Evolutionary conservation across 2,329 filamentous ascomycete species (phyloP), one percentile per base, ranked within the genome.

Genomic region (Graphilbum fragrans): DNA sequence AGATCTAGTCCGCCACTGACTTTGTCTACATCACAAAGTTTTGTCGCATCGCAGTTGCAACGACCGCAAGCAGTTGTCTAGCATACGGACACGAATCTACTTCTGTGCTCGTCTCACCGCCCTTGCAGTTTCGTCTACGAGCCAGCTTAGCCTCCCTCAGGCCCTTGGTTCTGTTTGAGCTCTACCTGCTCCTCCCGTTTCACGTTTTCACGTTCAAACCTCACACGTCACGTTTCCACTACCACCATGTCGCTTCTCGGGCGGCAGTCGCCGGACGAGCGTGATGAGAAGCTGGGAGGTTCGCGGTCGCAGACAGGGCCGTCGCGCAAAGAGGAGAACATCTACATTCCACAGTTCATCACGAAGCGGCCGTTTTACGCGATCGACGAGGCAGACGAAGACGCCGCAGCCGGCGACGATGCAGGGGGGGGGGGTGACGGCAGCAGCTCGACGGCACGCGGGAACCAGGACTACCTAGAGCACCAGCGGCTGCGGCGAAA

Each of bases 291-390:
- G 14, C 47, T 50, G 35, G 48, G 48, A 27, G 48, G 48, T 29
- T 50, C 48, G 38, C 46, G 48, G 20, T 41, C 38, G 19, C 35
- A 35, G 37, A 41, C 47, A 20, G 41, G 44, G 5, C 44, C 47
- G 11, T 39, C 46, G 32, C 41, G 41, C 42, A 94, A 94, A 59
- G 87, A 94, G 61, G 86, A 92, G 62, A 98, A 98, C 72, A 80
- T 95, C 60, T 98, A 98, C 70, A 98, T 98, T 55, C 92, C 92
- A 6, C 80, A 85, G 41, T 98, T 95, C 71, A 98, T 98, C 65
- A 88, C 87, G 53, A 95, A 94, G 61, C 88, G 93, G 52, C 92
- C 92, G 5, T 98, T 98, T 65, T 98, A 96, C 62, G 80, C 93
- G 41, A 78, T 75, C 53, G 79, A 84, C 52, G 85, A 87, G 56